These are phyloP conservation scores for Diplodia sapinea DNA, from an alignment of 2,329 filamentous ascomycete genomes.

Conservation along the genomic window DNA sequence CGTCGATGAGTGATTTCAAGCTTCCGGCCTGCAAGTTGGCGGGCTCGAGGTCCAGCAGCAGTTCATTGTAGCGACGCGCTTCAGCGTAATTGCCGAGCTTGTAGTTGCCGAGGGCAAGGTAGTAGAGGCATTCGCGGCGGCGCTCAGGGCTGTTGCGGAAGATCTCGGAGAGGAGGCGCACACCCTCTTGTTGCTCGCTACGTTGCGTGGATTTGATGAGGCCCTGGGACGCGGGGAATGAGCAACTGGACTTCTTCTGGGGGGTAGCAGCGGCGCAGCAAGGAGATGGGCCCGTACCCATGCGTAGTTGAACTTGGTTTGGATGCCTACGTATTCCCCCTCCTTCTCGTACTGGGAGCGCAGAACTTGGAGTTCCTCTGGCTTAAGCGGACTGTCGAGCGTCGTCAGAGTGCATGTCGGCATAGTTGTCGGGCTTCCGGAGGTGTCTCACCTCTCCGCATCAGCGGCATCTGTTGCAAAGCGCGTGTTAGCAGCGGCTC, in stretches of 20 bases:
- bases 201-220: slow-evolving; percentile 90
- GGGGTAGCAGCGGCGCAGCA: too few relatives aligned
- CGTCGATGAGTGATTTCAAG: slow-evolving; percentile 86
- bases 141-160: slow-evolving; percentile 93
- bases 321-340: slow-evolving; percentile 92
- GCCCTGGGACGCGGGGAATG: slow-evolving; percentile 62
- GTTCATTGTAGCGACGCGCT: slow-evolving; percentile 91
- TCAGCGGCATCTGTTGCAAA: slow-evolving; percentile 84
- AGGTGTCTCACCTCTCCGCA: slow-evolving; percentile 79
- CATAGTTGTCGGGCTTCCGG: slow-evolving; percentile 10
- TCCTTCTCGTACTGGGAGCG: slow-evolving; percentile 96
- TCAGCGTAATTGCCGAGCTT: slow-evolving; percentile 98
- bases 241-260: background rate
- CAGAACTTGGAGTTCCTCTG: slow-evolving; percentile 89
- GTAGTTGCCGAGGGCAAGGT: slow-evolving; percentile 95
- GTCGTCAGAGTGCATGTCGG: slow-evolving; percentile 7
- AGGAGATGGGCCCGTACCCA: slow-evolving; percentile 70
- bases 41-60: slow-evolving; percentile 87
- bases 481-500: slow-evolving; percentile 8
- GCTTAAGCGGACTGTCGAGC: slow-evolving; percentile 75
- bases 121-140: slow-evolving; percentile 96
- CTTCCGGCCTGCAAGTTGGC: slow-evolving; percentile 89
- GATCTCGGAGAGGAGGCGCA: slow-evolving; percentile 92
- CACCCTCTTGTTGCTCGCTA: slow-evolving; percentile 89
- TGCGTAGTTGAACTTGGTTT: slow-evolving; percentile 99